These are phyloP conservation scores for Salicornia ramosissima DNA, from an alignment of 148 eudicot species.

Conservation along the genomic window DNA sequence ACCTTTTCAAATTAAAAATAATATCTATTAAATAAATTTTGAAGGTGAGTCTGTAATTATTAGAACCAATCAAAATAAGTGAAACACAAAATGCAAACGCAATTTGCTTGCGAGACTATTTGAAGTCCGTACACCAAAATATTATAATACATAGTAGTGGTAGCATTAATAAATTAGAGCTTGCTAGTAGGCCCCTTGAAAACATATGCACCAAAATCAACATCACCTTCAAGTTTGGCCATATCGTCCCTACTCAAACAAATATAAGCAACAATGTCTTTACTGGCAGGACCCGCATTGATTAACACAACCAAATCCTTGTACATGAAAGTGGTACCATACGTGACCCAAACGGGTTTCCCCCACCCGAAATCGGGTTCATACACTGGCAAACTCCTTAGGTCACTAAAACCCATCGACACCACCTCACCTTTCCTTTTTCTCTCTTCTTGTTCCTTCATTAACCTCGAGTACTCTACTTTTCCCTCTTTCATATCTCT, in stretches of 20 bases:
- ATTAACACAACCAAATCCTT: constrained; percentile 15
- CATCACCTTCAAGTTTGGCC: neutral
- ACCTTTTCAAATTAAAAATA: too few relatives aligned
- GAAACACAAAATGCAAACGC: too few relatives aligned
- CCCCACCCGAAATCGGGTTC: constrained; percentile 38
- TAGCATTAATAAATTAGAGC: too few relatives aligned
- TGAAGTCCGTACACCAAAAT: too few relatives aligned
- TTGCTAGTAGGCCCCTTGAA: neutral
- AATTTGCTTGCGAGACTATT: too few relatives aligned
- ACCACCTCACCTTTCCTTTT: constrained; percentile 8
- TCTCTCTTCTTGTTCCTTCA: neutral
- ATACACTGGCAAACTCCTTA: constrained; percentile 22
- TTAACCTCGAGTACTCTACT: neutral
- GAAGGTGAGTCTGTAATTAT: too few relatives aligned
- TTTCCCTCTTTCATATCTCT: constrained; percentile 4
- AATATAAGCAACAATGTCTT: constrained; percentile 2
- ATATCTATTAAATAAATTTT: too few relatives aligned
- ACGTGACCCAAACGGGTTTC: constrained; percentile 24
- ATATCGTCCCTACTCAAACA: neutral
- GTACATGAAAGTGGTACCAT: constrained; percentile 1
- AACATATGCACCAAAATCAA: neutral
- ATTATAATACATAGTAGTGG: too few relatives aligned
- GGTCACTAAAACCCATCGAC: constrained; percentile 11
- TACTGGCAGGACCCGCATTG: neutral
- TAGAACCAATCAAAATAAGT: too few relatives aligned